A percentile compares a stretch with the other conserved stretches of the same genome.
These are phyloP conservation scores for Neonothopanus nambi DNA, from an alignment of 1,284 basidiomycete species.

Conservation along the genomic window DNA sequence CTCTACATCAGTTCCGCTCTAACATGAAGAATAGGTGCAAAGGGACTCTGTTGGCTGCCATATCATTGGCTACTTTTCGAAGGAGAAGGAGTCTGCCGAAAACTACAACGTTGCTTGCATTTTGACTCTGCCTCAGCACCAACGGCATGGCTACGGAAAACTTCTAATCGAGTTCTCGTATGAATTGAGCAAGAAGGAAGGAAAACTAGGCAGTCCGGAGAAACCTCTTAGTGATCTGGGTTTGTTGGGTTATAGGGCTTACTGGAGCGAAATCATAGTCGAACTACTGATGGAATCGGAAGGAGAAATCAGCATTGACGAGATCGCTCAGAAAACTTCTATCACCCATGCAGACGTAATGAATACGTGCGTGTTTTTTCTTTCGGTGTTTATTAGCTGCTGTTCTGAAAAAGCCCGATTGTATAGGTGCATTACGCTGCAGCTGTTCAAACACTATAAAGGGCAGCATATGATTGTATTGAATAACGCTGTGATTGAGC, in stretches of 20 bases:
- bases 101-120: slow-evolving; percentile 99
- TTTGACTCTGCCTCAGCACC: slow-evolving; percentile 95
- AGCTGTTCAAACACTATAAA: slow-evolving; percentile 96
- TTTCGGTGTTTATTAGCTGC: background rate
- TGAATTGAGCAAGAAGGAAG: slow-evolving; percentile 95
- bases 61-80: slow-evolving; percentile 97
- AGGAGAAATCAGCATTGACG: slow-evolving; percentile 88
- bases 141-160: slow-evolving; percentile 94
- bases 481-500: slow-evolving; percentile 88
- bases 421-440: slow-evolving; percentile 89
- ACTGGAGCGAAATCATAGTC: slow-evolving; percentile 97
- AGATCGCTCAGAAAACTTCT: slow-evolving; percentile 95
- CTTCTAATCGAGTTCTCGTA: slow-evolving; percentile 98
- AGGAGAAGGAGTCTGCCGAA: slow-evolving; percentile 98
- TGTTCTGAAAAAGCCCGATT: no score
- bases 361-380: slow-evolving; percentile 79
- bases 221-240: slow-evolving; percentile 97
- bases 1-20: slow-evolving; percentile 17
- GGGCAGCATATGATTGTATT: slow-evolving; percentile 94
- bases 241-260: slow-evolving; percentile 90
- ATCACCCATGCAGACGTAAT: slow-evolving; percentile 97
- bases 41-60: slow-evolving; percentile 93
- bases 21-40: slow-evolving; percentile 53
- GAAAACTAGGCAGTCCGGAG: slow-evolving; percentile 95
- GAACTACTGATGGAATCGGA: slow-evolving; percentile 80